Base-by-base conservation (phyloP, 2,329 filamentous ascomycete genomes). In the Aspergillus sp. region DNA sequence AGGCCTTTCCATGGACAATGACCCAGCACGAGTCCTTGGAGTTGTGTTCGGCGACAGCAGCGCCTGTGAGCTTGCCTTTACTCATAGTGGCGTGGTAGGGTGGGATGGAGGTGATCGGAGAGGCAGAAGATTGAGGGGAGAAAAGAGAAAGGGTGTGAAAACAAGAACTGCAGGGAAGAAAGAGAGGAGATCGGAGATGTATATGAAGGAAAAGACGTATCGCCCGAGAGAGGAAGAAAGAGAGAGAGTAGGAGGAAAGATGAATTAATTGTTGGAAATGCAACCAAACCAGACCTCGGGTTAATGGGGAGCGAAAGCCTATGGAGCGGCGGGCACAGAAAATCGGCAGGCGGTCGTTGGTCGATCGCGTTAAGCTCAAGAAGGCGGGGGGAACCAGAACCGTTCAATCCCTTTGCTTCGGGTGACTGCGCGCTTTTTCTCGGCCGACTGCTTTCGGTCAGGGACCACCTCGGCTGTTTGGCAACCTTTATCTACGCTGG, bases 1-100 rank as follows among this genome's bases (percentile, higher is more conserved):
- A 96, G 59, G 88, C 91, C 78, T 90, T 90, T 62, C 91, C 90
- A 78, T 96, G 90, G 62, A 96, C 86, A 71, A 96, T 91, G 49
- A 96, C 91, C 92, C 92, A 96, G 80, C 92, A 96, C 54, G 91
- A 94, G 68, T 96, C 87, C 70, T 85, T 84, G 69, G 82, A 89
- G 79, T 90, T 90, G 82, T 98, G 94, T 80, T 92, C 81, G 58
- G 86, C 86, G 61, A 91, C 79, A 62, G 87, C 82, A 44, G 82
- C 78, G 66, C 84, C 84, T 13, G 77, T 83, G 38, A 86, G 73
- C 56, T 77, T 77, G 47, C 47, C 25, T 50, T 17, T 50, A 50
- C 47, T 50, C 47, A 50, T 50, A 23, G 25, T 50, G 47, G 15
- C 7, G 23, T 15, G 25, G 15, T n/a, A n/a, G 13, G 25, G 47